Evolutionary conservation across 768 basidiomycete genomes (phyloP).

Genomic region (Tulasnella calospora): DNA sequence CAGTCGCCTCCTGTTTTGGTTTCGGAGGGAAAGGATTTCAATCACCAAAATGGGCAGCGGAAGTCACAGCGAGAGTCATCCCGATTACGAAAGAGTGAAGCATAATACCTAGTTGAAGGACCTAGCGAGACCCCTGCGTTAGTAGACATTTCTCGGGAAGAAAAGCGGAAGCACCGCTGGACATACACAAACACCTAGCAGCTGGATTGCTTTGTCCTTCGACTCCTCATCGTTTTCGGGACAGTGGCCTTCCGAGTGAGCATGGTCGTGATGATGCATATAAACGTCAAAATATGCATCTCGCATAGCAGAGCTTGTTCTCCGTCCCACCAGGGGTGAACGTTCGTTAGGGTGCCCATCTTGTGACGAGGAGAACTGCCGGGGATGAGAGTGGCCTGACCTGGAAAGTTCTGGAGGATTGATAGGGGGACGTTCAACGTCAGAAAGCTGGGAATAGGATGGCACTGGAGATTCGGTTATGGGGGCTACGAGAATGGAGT

Average conservation of each 20-base stretch:
- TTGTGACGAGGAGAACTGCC: neutral
- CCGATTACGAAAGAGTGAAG: slow-evolving; percentile 78
- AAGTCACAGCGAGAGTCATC: slow-evolving; percentile 64
- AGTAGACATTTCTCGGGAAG: neutral
- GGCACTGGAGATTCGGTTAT: neutral
- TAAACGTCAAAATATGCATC: slow-evolving; percentile 27
- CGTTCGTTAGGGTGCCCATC: neutral
- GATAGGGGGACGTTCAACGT: neutral
- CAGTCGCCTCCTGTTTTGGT: neutral
- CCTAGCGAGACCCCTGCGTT: slow-evolving; percentile 40
- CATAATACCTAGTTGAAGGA: slow-evolving; percentile 81
- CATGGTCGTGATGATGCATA: slow-evolving; percentile 26
- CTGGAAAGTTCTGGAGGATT: neutral
- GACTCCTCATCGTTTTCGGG: slow-evolving; percentile 12
- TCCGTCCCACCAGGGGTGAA: neutral
- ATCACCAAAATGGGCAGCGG: slow-evolving; percentile 63
- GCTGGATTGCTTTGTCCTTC: slow-evolving; percentile 39
- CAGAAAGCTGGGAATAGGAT: neutral
- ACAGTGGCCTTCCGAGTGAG: slow-evolving; percentile 20
- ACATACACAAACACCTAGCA: slow-evolving; percentile 69
- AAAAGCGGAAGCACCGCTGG: neutral
- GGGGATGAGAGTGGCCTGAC: neutral
- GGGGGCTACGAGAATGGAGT: neutral
- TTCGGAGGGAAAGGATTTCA: slow-evolving; percentile 9
- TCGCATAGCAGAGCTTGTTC: slow-evolving; percentile 2